Evolutionary conservation across 495 filamentous ascomycete species (phyloP).

Genomic region (Astrothelium subdiscretum): DNA sequence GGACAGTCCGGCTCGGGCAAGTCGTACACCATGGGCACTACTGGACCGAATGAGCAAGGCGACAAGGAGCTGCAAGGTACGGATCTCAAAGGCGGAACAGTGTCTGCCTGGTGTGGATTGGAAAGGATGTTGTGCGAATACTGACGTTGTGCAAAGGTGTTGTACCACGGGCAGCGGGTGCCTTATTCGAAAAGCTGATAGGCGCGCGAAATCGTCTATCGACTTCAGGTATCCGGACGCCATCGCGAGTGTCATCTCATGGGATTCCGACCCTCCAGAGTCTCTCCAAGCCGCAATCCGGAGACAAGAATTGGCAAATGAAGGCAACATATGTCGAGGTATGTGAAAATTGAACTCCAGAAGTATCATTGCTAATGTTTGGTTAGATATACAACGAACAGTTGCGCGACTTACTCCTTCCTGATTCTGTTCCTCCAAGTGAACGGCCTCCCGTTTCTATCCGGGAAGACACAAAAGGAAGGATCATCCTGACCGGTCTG

Average conservation of each 20-base stretch:
- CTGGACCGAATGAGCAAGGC: conserved; percentile 73
- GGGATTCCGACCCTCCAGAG: conserved; percentile 37
- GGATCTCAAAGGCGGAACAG: conserved; percentile 23
- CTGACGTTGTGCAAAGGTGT: conserved; percentile 49
- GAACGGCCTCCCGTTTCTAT: conserved; percentile 74
- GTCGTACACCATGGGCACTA: conserved; percentile 98
- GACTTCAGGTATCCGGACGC: conserved; percentile 70
- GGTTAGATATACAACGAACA: conserved; percentile 89
- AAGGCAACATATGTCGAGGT: conserved; percentile 95
- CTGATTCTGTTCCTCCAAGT: conserved; percentile 52
- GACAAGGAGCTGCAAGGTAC: conserved; percentile 68
- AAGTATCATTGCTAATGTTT: conserved; percentile 1
- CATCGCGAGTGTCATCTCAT: conserved; percentile 65
- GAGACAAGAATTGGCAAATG: conserved; percentile 81
- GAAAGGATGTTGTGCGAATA: background rate
- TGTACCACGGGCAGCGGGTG: conserved; percentile 78
- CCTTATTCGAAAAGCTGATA: conserved; percentile 80
- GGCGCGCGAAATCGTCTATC: conserved; percentile 24
- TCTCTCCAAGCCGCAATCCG: conserved; percentile 34
- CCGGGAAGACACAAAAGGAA: conserved; percentile 87
- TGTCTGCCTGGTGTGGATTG: conserved; percentile 5
- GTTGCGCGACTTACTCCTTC: conserved; percentile 77
- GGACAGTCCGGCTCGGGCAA: conserved; percentile 99
- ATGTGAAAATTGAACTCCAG: conserved; percentile 4
- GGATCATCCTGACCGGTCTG: conserved; percentile 85